phyloP scores from a whole-genome alignment of 2,329 filamentous ascomycete genomes.

The Parascedosporium putredinis region DNA sequence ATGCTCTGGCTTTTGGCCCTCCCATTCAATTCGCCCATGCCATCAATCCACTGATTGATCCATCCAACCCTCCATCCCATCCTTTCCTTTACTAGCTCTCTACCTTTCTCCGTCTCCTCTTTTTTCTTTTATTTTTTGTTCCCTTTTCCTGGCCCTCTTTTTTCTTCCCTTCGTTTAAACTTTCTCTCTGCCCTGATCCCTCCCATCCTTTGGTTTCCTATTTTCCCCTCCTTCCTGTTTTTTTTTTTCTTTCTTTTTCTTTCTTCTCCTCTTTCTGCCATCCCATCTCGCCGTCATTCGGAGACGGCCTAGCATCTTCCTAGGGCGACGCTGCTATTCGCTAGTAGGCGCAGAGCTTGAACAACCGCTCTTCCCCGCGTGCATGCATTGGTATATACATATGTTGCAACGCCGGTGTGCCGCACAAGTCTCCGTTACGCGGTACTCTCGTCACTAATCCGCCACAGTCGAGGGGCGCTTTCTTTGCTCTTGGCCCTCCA shows the following conservation, averaged over 20 bases:
- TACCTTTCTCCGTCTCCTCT: neutral
- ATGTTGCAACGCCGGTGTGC: too few relatives aligned
- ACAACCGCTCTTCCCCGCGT: too few relatives aligned
- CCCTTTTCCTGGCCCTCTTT: constrained; percentile 6
- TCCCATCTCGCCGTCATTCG: too few relatives aligned
- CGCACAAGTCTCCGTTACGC: neutral
- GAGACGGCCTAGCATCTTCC: too few relatives aligned
- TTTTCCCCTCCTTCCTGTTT: neutral
- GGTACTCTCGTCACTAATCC: neutral
- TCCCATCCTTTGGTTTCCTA: neutral
- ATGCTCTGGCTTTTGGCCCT: too few relatives aligned
- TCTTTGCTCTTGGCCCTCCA: neutral
- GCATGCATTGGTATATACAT: too few relatives aligned
- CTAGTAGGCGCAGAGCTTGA: too few relatives aligned
- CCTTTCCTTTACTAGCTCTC: neutral
- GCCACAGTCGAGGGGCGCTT: neutral
- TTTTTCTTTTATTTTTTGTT: constrained; percentile 3
- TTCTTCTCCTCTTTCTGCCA: too few relatives aligned
- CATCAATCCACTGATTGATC: too few relatives aligned
- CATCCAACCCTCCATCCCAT: too few relatives aligned
- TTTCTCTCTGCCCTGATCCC: constrained; percentile 8
- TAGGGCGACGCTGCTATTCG: too few relatives aligned
- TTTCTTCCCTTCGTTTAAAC: constrained; percentile 7
- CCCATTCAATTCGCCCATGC: too few relatives aligned
- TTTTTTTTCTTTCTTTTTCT: neutral